These are phyloP conservation scores for Pseudogymnoascus destructans DNA, from an alignment of 2,329 filamentous ascomycete species.

Conservation along the genomic window DNA sequence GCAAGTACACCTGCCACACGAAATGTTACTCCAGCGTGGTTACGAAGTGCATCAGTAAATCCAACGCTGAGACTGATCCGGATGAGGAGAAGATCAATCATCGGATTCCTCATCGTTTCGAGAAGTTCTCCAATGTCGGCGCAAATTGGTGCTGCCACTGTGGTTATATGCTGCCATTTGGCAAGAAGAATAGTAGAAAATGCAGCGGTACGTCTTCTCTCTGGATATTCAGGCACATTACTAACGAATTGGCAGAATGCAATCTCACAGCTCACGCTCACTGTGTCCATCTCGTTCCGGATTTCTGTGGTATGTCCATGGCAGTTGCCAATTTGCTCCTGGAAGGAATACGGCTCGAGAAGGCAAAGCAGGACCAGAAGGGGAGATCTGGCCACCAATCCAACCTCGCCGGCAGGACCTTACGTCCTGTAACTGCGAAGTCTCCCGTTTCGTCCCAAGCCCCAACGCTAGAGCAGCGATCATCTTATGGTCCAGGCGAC, in stretches of 20 bases:
- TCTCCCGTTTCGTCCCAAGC: conserved; percentile 17
- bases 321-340: conserved; percentile 88
- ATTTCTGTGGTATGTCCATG: conserved; percentile 99
- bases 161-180: conserved; percentile 87
- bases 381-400: conserved; percentile 26
- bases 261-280: conserved; percentile 78
- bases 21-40: conserved; percentile 96
- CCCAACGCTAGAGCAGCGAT: conserved; percentile 16
- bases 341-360: conserved; percentile 69
- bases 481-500: conserved; percentile 21
- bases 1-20: conserved; percentile 98
- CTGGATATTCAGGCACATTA: conserved; percentile 10
- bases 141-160: conserved; percentile 99
- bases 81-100: conserved; percentile 99
- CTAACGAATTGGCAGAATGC: conserved; percentile 52
- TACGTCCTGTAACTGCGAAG: conserved; percentile 16
- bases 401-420: conserved; percentile 19
- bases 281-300: conserved; percentile 89
- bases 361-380: conserved; percentile 42
- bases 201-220: conserved; percentile 54
- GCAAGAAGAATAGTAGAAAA: conserved; percentile 87
- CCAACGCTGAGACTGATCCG: conserved; percentile 93
- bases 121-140: conserved; percentile 91
- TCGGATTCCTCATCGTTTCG: conserved; percentile 93
- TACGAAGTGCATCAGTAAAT: conserved; percentile 99